Conservation (phyloP, 805 yeast species). For the Candida sakaeoensis region DNA sequence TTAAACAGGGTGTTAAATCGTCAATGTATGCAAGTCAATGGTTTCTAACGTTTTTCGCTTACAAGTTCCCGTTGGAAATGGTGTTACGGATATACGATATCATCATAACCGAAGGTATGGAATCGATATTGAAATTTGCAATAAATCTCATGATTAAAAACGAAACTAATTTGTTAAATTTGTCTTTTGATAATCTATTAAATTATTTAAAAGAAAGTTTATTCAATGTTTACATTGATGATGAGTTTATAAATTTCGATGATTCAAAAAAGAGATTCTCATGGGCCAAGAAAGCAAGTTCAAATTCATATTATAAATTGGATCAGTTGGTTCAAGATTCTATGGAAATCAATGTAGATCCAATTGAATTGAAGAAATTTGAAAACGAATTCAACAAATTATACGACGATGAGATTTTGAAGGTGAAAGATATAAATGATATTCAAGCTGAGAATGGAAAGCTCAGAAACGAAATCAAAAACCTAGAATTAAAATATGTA, state of each 20-base stretch:
- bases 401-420: conserved; percentile 61
- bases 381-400: conserved; percentile 72
- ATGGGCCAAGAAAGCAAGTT: conserved; percentile 19
- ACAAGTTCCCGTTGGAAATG: conserved; percentile 86
- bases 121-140: conserved; percentile 80
- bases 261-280: conserved; percentile 18
- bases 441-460: conserved; percentile 65
- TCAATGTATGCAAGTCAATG: conserved; percentile 98
- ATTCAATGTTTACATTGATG: conserved; percentile 63
- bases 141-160: conserved; percentile 74
- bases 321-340: conserved; percentile 78
- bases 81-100: conserved; percentile 86
- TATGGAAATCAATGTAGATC: conserved; percentile 66
- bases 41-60: conserved; percentile 93
- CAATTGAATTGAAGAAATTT: conserved; percentile 68
- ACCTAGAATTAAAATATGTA: conserved; percentile 66
- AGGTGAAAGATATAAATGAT: conserved; percentile 57
- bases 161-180: conserved; percentile 50
- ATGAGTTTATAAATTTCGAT: conserved; percentile 24
- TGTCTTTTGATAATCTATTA: conserved; percentile 74
- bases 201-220: conserved; percentile 75
- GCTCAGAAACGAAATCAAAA: conserved; percentile 67
- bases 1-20: conserved; percentile 82
- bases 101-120: conserved; percentile 87
- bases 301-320: conserved; percentile 47